These are phyloP conservation scores for Sugiyamaella americana DNA, from an alignment of 805 yeast species.

Conservation along the genomic window DNA sequence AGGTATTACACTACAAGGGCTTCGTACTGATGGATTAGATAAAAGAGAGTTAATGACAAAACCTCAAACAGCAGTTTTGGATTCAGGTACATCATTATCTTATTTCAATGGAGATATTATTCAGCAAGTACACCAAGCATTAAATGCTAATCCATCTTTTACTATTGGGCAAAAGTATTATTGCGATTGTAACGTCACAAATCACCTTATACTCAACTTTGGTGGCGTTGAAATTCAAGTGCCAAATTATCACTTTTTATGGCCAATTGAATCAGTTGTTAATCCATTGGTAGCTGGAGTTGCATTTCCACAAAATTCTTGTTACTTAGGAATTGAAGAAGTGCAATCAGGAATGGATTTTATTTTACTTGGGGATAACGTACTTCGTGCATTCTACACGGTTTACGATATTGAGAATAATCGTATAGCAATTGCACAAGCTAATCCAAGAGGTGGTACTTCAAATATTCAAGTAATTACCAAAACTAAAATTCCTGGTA, in stretches of 20 bases:
- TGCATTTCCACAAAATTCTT: conserved; percentile 33
- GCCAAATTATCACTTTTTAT: conserved; percentile 31
- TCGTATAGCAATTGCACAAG: conserved; percentile 50
- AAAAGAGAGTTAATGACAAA: conserved; percentile 20
- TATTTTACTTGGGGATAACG: conserved; percentile 54
- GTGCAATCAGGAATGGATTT: conserved; percentile 31
- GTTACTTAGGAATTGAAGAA: conserved; percentile 32
- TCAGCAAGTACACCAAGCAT: conserved; percentile 30
- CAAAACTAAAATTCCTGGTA: conserved; percentile 13
- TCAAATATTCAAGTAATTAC: conserved; percentile 16
- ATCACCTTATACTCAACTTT: conserved; percentile 26
- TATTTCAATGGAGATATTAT: conserved; percentile 40
- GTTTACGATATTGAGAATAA: conserved; percentile 56
- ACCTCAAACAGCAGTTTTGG: conserved; percentile 38
- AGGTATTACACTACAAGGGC: conserved; percentile 27
- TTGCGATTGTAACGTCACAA: conserved; percentile 34
- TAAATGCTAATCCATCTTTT: conserved; percentile 36
- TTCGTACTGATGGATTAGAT: conserved; percentile 25
- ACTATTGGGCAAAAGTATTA: conserved; percentile 32
- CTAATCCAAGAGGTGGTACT: conserved; percentile 21
- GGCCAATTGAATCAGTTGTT: conserved; percentile 32
- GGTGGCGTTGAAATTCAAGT: conserved; percentile 26
- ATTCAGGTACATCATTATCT: conserved; percentile 51
- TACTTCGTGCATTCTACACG: conserved; percentile 53
- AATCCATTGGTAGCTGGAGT: conserved; percentile 25